Percentiles rank a stretch among this genome's conserved stretches.
phyloP scores from a whole-genome alignment of 768 basidiomycete species.

The Wakefieldia striispora region DNA sequence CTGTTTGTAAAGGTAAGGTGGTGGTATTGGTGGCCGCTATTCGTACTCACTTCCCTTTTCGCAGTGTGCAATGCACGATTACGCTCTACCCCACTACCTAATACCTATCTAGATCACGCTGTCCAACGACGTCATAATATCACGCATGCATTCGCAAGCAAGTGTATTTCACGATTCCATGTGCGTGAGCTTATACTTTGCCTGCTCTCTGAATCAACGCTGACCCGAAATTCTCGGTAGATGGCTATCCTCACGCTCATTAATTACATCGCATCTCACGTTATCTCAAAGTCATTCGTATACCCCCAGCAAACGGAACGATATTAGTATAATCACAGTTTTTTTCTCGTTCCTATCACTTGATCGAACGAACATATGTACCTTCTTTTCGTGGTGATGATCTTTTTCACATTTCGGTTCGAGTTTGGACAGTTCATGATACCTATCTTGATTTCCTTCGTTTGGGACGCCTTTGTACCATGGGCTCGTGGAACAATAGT shows the following conservation, averaged over 20 bases:
- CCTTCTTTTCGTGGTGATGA: conserved; percentile 1
- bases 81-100: conserved; percentile 26
- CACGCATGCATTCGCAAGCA: conserved; percentile 22
- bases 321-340: conserved; percentile 25
- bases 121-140: conserved; percentile 29
- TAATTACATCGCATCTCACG: conserved; percentile 20
- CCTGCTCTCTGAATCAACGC: neutral
- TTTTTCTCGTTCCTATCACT: conserved; percentile 25
- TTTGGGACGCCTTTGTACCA: conserved; percentile 4
- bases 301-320: conserved; percentile 28
- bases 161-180: conserved; percentile 30
- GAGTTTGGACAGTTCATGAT: conserved; percentile 3
- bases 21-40: neutral
- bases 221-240: conserved; percentile 13
- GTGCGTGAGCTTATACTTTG: conserved; percentile 4
- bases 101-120: conserved; percentile 22
- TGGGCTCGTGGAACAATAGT: neutral
- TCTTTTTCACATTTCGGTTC: neutral
- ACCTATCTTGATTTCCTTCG: conserved; percentile 1
- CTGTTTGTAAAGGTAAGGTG: conserved; percentile 26
- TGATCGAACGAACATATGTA: conserved; percentile 16
- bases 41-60: conserved; percentile 5
- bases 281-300: conserved; percentile 19
- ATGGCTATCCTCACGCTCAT: conserved; percentile 28
- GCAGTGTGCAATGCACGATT: conserved; percentile 29